phyloP scores from a whole-genome alignment of 208 protist species.

The Tritrichomonas foetus region DNA sequence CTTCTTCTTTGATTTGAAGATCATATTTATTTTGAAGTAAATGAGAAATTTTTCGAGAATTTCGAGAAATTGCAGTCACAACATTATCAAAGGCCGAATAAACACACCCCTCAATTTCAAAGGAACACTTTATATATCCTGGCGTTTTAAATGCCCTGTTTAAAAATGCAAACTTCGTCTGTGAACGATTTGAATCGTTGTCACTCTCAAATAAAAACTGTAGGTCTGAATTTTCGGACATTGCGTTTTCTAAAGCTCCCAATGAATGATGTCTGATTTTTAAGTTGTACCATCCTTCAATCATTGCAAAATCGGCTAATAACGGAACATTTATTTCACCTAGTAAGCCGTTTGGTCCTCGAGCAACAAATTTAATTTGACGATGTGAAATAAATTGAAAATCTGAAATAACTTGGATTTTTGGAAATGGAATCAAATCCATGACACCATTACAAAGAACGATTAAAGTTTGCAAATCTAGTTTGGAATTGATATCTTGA shows the following conservation, averaged over 20 bases:
- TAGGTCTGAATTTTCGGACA: background rate
- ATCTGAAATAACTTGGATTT: too few relatives aligned
- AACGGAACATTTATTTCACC: background rate
- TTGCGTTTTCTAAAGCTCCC: background rate
- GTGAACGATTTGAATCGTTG: background rate
- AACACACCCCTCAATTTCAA: background rate
- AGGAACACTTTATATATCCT: background rate
- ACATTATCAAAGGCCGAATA: background rate
- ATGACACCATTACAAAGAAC: too few relatives aligned
- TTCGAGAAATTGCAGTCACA: background rate
- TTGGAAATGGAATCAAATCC: too few relatives aligned
- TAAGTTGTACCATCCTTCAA: slow-evolving; percentile 31
- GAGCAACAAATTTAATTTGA: too few relatives aligned
- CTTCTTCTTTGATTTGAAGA: background rate
- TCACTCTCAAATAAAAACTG: background rate
- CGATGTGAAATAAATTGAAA: too few relatives aligned
- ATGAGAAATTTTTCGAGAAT: background rate
- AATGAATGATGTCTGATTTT: background rate
- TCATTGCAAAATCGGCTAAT: background rate
- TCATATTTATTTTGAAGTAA: background rate
- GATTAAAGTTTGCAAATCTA: too few relatives aligned
- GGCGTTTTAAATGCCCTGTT: background rate
- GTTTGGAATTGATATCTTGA: too few relatives aligned
- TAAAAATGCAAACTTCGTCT: background rate
- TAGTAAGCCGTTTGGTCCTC: too few relatives aligned